Evolutionary conservation across 768 basidiomycete species (phyloP), one percentile per base, ranked within the genome.

Genomic region (Tylopilus subfusipes): DNA sequence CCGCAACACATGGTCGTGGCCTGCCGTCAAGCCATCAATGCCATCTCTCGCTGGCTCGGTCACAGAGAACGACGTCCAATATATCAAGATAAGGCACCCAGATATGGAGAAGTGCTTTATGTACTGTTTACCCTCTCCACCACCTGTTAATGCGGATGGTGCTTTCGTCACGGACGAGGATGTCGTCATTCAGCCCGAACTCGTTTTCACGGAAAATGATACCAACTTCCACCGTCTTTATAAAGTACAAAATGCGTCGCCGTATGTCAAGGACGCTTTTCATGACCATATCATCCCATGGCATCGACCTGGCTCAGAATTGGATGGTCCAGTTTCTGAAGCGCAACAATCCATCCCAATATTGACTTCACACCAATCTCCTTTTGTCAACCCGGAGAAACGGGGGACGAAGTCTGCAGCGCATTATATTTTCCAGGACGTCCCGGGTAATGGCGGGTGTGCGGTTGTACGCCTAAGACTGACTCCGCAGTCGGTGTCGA

Each of bases 1-100:
- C 76, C 85, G 93, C 21, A 99, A 99, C 70, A 95, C 92, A 29
- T 99, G 97, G 97, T 98, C 97, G 1, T 99, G 97, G 97, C 77
- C 81, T 10, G 59, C 77, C 11, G 80, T 85, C 34, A 83, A 83
- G 55, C 87, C 88, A 8, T 74, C 79, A 1, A 83, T 83, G 74
- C 86, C 89, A 33, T 75, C 71, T 9, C 72, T 93, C 62, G 75
- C 72, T 34, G 82, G 79, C 5, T 82, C 84, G 5, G 67, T 53
- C 21, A 72, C 78, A 39, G 76, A 78, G 48, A 63, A 69, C 38
- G 80, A 83, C 30, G 75, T 80, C 52, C 81, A 79, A 56, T 81
- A 80, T 54, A 78, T 94, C 62, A 83, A 82, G 38, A 86, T 84
- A 3, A 82, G 81, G 47, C 93, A 98, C 67, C 81, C 84, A 4